Conservation (phyloP, 73 alveolate genomes). For the Tetrahymena malaccensis region DNA sequence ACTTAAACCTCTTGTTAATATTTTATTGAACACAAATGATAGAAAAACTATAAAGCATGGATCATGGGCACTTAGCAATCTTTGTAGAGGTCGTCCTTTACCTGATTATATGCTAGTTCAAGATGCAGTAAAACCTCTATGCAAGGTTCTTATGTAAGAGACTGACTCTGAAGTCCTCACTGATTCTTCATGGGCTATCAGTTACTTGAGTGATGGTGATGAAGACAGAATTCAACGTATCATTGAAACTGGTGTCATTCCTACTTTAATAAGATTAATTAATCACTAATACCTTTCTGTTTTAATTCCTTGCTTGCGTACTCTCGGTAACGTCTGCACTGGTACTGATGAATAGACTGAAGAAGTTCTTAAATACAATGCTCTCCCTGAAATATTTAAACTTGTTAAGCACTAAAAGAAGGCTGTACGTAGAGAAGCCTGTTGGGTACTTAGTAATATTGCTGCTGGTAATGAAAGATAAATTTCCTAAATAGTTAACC, state of each 20-base stretch:
- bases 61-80: conserved; percentile 91
- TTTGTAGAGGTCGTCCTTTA: conserved; percentile 92
- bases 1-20: conserved; percentile 66
- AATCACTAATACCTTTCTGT: conserved; percentile 56
- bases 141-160: conserved; percentile 65
- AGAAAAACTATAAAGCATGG: conserved; percentile 68
- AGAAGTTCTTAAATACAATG: conserved; percentile 68
- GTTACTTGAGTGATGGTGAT: conserved; percentile 93
- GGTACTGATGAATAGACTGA: conserved; percentile 86
- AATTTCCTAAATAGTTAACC: conserved; percentile 58
- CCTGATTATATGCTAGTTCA: conserved; percentile 56
- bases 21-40: conserved; percentile 58
- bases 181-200: conserved; percentile 94
- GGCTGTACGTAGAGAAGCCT: conserved; percentile 84
- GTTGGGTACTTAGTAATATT: conserved; percentile 89
- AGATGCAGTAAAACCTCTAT: conserved; percentile 65
- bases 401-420: conserved; percentile 61
- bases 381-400: conserved; percentile 58
- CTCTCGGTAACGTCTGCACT: conserved; percentile 91
- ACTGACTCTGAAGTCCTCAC: conserved; percentile 79
- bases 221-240: conserved; percentile 80
- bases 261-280: conserved; percentile 65
- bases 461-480: conserved; percentile 89
- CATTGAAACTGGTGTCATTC: conserved; percentile 63
- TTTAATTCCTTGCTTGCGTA: conserved; percentile 75